These are phyloP conservation scores for Crataegus laevigata DNA, from an alignment of 306 rosid genomes.

Conservation along the genomic window DNA sequence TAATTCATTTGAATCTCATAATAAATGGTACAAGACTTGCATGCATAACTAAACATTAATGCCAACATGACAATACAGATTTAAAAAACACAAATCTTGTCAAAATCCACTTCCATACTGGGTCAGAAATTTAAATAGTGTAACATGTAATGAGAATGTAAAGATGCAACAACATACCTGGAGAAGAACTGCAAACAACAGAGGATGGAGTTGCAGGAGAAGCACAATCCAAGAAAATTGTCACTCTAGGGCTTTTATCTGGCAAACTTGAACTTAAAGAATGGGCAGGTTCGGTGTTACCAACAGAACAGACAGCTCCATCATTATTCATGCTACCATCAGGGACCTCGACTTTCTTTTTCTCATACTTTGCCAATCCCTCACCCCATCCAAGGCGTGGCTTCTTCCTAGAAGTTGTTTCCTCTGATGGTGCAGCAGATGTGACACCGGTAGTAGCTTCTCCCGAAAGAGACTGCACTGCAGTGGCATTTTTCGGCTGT, in stretches of 20 bases:
- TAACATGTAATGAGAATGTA: background rate
- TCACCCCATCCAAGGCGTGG: conserved; percentile 96
- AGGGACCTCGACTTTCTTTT: conserved; percentile 79
- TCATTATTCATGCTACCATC: conserved; percentile 51
- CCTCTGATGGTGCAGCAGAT: conserved; percentile 67
- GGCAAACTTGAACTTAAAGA: conserved; percentile 39
- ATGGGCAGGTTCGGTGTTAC: conserved; percentile 42
- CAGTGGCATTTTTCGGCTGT: conserved; percentile 44
- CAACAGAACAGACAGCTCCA: conserved; percentile 31
- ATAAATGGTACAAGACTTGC: background rate
- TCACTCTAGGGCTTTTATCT: conserved; percentile 64
- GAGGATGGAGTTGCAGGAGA: conserved; percentile 98
- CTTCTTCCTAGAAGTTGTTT: conserved; percentile 70
- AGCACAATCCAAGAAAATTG: conserved; percentile 61
- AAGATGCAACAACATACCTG: conserved; percentile 42
- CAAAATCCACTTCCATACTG: background rate
- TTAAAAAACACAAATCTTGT: background rate
- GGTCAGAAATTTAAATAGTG: background rate
- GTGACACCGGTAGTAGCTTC: conserved; percentile 68
- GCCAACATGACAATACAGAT: background rate
- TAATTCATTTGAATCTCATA: background rate
- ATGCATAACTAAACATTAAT: background rate
- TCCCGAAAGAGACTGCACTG: conserved; percentile 52
- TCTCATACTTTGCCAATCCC: conserved; percentile 96
- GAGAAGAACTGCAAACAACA: conserved; percentile 93